Conservation (phyloP, 495 filamentous ascomycete genomes). For the Daldinia caldariorum region DNA sequence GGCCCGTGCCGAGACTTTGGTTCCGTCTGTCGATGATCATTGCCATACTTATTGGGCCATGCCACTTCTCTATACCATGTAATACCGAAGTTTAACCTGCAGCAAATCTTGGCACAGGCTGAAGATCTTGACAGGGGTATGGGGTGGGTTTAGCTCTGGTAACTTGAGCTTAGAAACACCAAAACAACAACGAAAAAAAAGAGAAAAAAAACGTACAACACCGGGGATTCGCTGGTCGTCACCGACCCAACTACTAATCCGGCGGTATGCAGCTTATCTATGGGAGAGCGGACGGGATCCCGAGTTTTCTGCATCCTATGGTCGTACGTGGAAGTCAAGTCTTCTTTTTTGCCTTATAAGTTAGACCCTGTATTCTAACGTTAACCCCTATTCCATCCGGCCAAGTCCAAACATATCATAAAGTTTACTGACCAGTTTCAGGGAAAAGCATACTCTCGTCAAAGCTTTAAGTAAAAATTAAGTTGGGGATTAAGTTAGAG, state of each 20-base stretch:
- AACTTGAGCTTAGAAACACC: no score
- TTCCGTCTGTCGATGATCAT: not conserved
- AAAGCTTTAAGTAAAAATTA: no score
- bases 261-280: conserved; percentile 53
- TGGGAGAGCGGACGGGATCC: conserved; percentile 63
- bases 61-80: no score
- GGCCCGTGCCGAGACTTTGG: no score
- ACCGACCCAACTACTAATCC: conserved; percentile 61
- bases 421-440: not conserved
- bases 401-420: not conserved
- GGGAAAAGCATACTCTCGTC: no score
- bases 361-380: not conserved
- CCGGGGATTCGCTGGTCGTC: conserved; percentile 59
- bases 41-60: not conserved
- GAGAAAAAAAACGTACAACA: conserved; percentile 48
- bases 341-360: not conserved
- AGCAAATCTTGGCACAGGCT: no score
- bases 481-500: no score
- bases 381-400: not conserved
- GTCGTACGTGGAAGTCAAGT: conserved; percentile 62
- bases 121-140: no score
- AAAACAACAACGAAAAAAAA: not conserved
- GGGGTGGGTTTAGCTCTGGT: no score
- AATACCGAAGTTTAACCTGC: no score
- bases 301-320: conserved; percentile 57